Base-by-base conservation (phyloP, 2,329 filamentous ascomycete species). In the Scorias spongiosa region DNA sequence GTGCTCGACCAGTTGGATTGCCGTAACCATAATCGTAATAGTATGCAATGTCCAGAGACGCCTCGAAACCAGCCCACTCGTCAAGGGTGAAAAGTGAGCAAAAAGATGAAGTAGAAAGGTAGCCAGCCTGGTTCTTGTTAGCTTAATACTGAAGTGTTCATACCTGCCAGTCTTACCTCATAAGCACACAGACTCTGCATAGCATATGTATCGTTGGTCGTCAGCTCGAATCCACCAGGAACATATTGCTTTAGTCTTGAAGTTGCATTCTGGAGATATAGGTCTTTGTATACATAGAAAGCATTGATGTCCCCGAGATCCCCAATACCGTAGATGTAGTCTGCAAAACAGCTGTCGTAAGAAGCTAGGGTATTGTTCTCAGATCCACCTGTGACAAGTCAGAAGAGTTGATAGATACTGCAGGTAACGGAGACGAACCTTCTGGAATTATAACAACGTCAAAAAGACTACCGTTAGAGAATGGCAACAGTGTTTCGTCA, bases 31-130 rank as follows among this genome's bases (percentile, higher is more conserved):
- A 69, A 40, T 44, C 44, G 47, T 63, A 67, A 56, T 63, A 65
- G 60, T 69, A 76, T 43, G 69, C 66, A 30, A 73, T 64, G 48
- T 76, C 73, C 9, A 74, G 56, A 2, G 66, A 68, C 47, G 69
- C 68, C 45, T 72, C 72, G 51, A 71, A 76, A 14, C 68, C 70
- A 15, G 62, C 57, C 72, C 72, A 76, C 53, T 76, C 72, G 41
- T 71, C 65, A 39, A 65, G 61, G 1, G 71, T 75, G 57, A 76
- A 75, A 20, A 75, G 63, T 15, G 54, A 49, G 57, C 72, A 75
- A 57, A 75, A 75, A 29, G 68, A 63, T 3, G 68, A 73, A 44
- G 56, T 57, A 15, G 69, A 69, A 12, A 75, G 63, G 48, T 67
- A 71, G 32, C 60, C 67, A 40, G 59, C 61, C 54, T 36, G 9